Percentiles rank a stretch among this genome's conserved stretches.
These are phyloP conservation scores for Curvularia spicifera DNA, from an alignment of 2,329 filamentous ascomycete species.

Conservation along the genomic window DNA sequence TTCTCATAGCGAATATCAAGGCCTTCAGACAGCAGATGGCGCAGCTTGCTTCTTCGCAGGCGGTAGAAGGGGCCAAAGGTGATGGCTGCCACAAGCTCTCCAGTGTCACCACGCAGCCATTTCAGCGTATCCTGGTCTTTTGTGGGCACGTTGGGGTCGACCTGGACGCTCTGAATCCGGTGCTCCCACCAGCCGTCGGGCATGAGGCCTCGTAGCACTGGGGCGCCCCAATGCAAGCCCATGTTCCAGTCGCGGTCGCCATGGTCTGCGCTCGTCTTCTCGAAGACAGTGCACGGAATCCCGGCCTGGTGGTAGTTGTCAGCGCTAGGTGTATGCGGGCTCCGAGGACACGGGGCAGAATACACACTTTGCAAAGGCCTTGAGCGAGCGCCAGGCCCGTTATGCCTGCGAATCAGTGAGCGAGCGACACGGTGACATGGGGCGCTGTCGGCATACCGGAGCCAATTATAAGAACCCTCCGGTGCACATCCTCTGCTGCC, in stretches of 20 bases:
- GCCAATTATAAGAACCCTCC: conserved; percentile 42
- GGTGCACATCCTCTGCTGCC: neutral
- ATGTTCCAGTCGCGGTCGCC: conserved; percentile 66
- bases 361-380: conserved; percentile 43
- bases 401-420: conserved; percentile 34
- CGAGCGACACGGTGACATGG: conserved; percentile 1
- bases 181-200: conserved; percentile 57
- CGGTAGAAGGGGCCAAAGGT: conserved; percentile 47
- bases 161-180: conserved; percentile 58
- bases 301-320: conserved; percentile 34
- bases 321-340: neutral
- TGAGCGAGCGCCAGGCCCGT: conserved; percentile 48
- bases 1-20: conserved; percentile 50
- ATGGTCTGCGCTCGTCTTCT: conserved; percentile 58
- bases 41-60: conserved; percentile 44
- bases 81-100: conserved; percentile 43
- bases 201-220: conserved; percentile 59
- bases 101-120: conserved; percentile 47
- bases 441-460: conserved; percentile 32
- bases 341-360: neutral
- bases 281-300: conserved; percentile 60
- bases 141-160: conserved; percentile 57
- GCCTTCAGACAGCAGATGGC: conserved; percentile 37
- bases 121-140: conserved; percentile 44
- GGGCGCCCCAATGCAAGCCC: conserved; percentile 68